phyloP scores from a whole-genome alignment of 306 rosid genomes.

The Inga oerstediana region DNA sequence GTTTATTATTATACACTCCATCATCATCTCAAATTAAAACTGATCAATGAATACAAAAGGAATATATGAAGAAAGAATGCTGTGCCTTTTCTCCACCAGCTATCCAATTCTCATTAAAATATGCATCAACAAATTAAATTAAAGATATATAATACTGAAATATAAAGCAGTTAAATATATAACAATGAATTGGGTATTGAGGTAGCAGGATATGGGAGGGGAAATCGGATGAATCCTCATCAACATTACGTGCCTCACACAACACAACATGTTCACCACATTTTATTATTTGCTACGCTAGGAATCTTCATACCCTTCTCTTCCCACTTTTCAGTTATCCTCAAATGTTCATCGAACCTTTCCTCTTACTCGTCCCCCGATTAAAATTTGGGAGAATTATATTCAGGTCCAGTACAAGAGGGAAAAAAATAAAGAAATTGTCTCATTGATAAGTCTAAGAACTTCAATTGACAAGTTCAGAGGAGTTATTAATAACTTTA shows the following conservation, averaged over 20 bases:
- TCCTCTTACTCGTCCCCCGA: background rate
- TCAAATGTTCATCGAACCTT: slow-evolving; percentile 47
- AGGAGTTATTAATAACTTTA: too few species aligned
- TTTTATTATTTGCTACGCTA: slow-evolving; percentile 50
- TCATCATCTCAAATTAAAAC: background rate
- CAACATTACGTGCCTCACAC: slow-evolving; percentile 71
- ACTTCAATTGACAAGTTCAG: too few species aligned
- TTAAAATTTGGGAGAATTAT: background rate
- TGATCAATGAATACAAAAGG: slow-evolving; percentile 10
- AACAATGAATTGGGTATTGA: background rate
- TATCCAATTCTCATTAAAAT: background rate
- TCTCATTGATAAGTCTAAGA: too few species aligned
- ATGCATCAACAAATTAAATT: background rate
- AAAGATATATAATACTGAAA: background rate
- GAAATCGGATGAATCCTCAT: slow-evolving; percentile 37
- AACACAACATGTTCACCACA: slow-evolving; percentile 33
- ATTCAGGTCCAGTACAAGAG: too few species aligned
- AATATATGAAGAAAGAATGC: slow-evolving; percentile 37
- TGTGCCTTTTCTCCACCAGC: slow-evolving; percentile 26
- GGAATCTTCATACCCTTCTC: slow-evolving; percentile 42
- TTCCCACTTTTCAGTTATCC: slow-evolving; percentile 20
- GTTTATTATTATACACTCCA: background rate
- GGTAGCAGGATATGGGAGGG: slow-evolving; percentile 37
- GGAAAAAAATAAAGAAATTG: too few species aligned
- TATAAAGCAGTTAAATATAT: background rate